Evolutionary conservation across 2,329 filamentous ascomycete genomes (phyloP).

Genomic region (Bipolaris victoriae): DNA sequence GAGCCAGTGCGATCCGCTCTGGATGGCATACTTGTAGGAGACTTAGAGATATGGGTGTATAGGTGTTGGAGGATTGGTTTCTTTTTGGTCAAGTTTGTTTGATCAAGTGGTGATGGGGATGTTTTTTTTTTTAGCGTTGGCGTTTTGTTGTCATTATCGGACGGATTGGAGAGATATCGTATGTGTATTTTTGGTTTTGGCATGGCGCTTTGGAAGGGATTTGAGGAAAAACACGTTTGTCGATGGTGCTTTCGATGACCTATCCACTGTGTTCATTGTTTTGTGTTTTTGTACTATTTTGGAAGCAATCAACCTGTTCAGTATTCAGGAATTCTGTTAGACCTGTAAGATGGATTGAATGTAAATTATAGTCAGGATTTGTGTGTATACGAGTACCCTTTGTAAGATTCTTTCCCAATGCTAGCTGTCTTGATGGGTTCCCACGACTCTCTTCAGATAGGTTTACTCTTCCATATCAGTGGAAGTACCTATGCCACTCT

Average conservation of each 20-base stretch:
- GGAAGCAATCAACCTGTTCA: not conserved
- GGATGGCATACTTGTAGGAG: conserved; percentile 89
- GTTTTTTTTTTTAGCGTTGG: not conserved
- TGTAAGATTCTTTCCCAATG: too few species aligned
- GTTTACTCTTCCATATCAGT: not conserved
- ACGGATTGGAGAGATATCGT: not conserved
- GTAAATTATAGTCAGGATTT: too few species aligned
- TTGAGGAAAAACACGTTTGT: not conserved
- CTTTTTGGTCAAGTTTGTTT: not conserved
- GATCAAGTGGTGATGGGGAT: not conserved
- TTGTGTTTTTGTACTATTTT: not conserved
- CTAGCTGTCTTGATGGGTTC: too few species aligned
- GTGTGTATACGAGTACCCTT: too few species aligned
- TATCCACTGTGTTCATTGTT: not conserved
- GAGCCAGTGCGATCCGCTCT: conserved; percentile 86
- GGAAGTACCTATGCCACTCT: not conserved
- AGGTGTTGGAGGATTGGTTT: not conserved
- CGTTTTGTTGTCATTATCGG: not conserved
- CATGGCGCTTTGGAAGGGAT: not conserved
- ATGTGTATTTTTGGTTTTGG: not conserved
- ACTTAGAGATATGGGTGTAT: not conserved
- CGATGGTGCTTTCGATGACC: not conserved
- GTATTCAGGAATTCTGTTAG: not conserved
- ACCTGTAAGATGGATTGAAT: not conserved
- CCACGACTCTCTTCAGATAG: too few species aligned